Conservation (phyloP, 306 rosid species). For the Cucurbita pepo region DNA sequence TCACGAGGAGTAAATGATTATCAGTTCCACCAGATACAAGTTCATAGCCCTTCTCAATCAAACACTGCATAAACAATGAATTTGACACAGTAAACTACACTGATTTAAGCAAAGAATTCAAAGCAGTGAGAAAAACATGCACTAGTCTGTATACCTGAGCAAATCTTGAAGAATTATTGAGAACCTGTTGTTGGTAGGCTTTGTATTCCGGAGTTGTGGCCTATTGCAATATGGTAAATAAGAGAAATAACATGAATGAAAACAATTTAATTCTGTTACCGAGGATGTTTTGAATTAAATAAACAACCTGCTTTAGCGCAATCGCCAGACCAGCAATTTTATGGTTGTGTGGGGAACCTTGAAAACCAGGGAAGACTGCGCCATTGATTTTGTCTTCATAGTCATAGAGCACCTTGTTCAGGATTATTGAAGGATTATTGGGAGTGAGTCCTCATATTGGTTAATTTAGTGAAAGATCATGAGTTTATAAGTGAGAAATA, state of each 20-base stretch:
- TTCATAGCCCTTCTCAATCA: slow-evolving; percentile 66
- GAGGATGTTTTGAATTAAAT: too few relatives aligned
- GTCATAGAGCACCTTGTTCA: slow-evolving; percentile 51
- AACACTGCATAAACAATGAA: slow-evolving; percentile 37
- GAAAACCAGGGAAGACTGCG: slow-evolving; percentile 96
- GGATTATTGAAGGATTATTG: too few relatives aligned
- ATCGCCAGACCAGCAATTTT: slow-evolving; percentile 90
- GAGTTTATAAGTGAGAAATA: too few relatives aligned
- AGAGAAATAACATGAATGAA: too few relatives aligned
- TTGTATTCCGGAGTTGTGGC: too few relatives aligned
- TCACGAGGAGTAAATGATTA: slow-evolving; percentile 77
- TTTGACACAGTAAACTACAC: not conserved
- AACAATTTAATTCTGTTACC: too few relatives aligned
- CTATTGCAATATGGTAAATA: too few relatives aligned
- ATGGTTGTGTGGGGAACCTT: slow-evolving; percentile 98
- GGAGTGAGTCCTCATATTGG: too few relatives aligned
- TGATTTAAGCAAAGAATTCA: not conserved
- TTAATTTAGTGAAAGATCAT: too few relatives aligned
- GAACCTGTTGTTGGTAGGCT: too few relatives aligned
- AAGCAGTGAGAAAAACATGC: not conserved
- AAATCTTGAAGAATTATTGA: too few relatives aligned
- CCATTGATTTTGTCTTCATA: slow-evolving; percentile 84
- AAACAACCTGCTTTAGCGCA: slow-evolving; percentile 81
- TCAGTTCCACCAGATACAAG: slow-evolving; percentile 96
- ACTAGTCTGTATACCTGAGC: slow-evolving; percentile 26